Percentiles rank a stretch among this genome's conserved stretches.
These are phyloP conservation scores for Leccinum truebloodii DNA, from an alignment of 768 basidiomycete genomes.

Conservation along the genomic window DNA sequence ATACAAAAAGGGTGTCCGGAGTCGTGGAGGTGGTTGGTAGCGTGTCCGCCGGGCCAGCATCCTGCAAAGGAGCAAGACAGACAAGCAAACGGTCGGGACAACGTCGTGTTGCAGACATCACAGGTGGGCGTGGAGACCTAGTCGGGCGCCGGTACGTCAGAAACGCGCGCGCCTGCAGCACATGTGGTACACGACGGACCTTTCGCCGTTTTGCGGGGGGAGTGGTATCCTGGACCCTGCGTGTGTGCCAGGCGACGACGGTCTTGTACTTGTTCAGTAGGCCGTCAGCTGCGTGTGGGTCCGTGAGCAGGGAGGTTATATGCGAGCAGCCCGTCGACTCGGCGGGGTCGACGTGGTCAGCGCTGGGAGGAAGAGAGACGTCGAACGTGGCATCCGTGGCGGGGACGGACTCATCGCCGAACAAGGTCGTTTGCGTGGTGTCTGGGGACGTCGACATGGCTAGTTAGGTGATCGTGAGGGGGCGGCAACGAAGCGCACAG, in stretches of 20 bases:
- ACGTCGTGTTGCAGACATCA: constrained; percentile 52
- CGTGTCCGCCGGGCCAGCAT: constrained; percentile 68
- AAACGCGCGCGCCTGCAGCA: not conserved
- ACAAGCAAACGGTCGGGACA: constrained; percentile 71
- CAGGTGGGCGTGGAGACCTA: constrained; percentile 65
- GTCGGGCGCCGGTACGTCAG: not conserved
- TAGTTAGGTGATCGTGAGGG: not conserved
- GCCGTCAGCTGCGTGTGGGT: constrained; percentile 26
- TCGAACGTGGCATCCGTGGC: constrained; percentile 16
- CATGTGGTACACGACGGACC: constrained; percentile 39
- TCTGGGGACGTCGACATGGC: constrained; percentile 35
- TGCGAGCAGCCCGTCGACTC: constrained; percentile 39
- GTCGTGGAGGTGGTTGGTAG: constrained; percentile 55
- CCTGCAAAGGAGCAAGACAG: constrained; percentile 69
- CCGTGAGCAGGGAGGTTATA: constrained; percentile 38
- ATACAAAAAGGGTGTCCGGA: constrained; percentile 65
- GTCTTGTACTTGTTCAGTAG: constrained; percentile 53
- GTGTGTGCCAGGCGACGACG: constrained; percentile 56
- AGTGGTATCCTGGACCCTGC: constrained; percentile 44
- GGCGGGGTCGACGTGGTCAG: constrained; percentile 15
- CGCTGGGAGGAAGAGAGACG: constrained; percentile 4
- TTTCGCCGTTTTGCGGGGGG: constrained; percentile 64
- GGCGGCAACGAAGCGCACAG: not conserved
- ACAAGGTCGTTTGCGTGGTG: constrained; percentile 30
- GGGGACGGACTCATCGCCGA: constrained; percentile 25